These are phyloP conservation scores for Urochloa ruziziensis DNA, from an alignment of 176 grass and related monocot genomes.

Conservation along the genomic window DNA sequence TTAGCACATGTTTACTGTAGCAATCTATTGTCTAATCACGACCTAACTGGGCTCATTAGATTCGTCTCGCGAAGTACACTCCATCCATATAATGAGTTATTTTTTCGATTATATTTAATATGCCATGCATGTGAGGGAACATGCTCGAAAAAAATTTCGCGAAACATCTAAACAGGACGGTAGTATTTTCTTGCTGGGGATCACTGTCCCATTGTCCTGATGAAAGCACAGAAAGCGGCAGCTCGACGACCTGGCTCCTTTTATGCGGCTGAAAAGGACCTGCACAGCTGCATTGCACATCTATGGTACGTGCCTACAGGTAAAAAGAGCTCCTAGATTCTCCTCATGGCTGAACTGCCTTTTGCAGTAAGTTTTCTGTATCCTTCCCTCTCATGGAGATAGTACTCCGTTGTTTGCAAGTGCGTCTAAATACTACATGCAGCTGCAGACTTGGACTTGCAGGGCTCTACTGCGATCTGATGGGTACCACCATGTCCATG, in stretches of 20 bases:
- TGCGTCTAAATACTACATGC: neutral
- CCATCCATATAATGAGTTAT: too few relatives aligned
- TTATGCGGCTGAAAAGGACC: neutral
- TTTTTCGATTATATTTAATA: too few relatives aligned
- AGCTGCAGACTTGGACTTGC: neutral
- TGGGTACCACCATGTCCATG: neutral
- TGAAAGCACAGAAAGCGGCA: slow-evolving; percentile 14
- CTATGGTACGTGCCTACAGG: neutral
- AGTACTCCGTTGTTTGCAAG: neutral
- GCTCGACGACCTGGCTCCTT: neutral
- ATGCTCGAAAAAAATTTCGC: too few relatives aligned
- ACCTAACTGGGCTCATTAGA: too few relatives aligned
- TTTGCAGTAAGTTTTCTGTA: slow-evolving; percentile 1
- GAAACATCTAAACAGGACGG: too few relatives aligned
- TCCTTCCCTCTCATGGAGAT: neutral
- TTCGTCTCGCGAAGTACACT: too few relatives aligned
- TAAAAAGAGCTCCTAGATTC: neutral
- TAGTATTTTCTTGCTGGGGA: slow-evolving; percentile 11
- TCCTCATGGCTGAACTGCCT: neutral
- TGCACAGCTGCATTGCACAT: neutral
- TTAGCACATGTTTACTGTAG: too few relatives aligned
- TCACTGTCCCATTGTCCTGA: slow-evolving; percentile 4
- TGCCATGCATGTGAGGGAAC: too few relatives aligned
- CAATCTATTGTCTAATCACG: too few relatives aligned
- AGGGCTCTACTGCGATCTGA: neutral